Percentiles rank a stretch among this genome's conserved stretches.
These are phyloP conservation scores for Clausena lansium DNA, from an alignment of 345 rosid genomes.

Conservation along the genomic window DNA sequence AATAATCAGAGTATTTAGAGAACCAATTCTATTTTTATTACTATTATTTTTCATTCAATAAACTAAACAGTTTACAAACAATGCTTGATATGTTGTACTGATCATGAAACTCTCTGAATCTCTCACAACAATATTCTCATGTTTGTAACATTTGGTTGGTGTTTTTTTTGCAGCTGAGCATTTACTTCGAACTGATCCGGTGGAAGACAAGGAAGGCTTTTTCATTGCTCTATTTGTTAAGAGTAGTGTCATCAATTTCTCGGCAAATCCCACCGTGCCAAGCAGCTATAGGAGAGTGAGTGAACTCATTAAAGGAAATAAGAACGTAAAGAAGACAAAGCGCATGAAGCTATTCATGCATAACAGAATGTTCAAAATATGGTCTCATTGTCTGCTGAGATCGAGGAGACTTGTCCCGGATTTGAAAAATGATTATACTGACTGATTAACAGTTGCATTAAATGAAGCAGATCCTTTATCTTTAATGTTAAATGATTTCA, in stretches of 20 bases:
- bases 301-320: not conserved
- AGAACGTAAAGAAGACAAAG: not conserved
- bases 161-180: constrained; percentile 35
- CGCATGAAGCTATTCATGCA: constrained; percentile 11
- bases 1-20: too few species aligned
- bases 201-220: constrained; percentile 84
- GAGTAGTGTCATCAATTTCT: not conserved
- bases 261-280: not conserved
- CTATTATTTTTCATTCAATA: too few species aligned
- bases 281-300: not conserved
- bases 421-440: not conserved
- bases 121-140: too few species aligned
- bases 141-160: not conserved
- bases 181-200: constrained; percentile 47
- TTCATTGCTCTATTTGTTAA: constrained; percentile 69
- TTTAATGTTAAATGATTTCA: not conserved
- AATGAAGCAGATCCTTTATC: not conserved
- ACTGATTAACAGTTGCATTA: not conserved
- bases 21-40: too few species aligned
- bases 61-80: too few species aligned
- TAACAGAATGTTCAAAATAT: constrained; percentile 30
- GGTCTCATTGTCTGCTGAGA: not conserved
- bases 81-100: too few species aligned
- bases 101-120: too few species aligned
- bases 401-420: not conserved